phyloP scores from a whole-genome alignment of 2,329 filamentous ascomycete genomes.

The Aspergillus oerlinghausenensis region DNA sequence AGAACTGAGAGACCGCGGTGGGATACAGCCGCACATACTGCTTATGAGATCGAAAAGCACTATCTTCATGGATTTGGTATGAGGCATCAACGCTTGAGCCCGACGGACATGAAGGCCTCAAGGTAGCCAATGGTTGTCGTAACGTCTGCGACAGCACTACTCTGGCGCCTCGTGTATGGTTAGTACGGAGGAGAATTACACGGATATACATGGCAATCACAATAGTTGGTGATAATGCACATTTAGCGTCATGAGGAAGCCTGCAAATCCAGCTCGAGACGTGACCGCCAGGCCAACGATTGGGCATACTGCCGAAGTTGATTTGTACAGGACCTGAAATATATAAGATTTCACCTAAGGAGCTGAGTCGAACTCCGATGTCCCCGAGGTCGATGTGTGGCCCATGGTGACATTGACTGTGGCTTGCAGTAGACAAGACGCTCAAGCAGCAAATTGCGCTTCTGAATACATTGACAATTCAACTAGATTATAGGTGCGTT shows the following conservation, averaged over 20 bases:
- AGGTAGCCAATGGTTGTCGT: slow-evolving; percentile 50
- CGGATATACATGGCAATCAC: slow-evolving; percentile 54
- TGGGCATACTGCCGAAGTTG: background rate
- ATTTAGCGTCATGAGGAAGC: slow-evolving; percentile 39
- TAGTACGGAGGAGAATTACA: background rate
- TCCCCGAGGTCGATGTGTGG: no score
- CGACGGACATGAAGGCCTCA: slow-evolving; percentile 59
- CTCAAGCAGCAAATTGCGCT: no score
- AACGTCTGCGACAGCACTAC: slow-evolving; percentile 47
- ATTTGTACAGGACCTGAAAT: no score
- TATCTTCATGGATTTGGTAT: slow-evolving; percentile 68
- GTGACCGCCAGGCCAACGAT: slow-evolving; percentile 18
- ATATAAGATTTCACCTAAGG: no score
- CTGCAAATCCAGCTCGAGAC: slow-evolving; percentile 22
- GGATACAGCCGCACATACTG: slow-evolving; percentile 55
- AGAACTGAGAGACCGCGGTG: slow-evolving; percentile 60
- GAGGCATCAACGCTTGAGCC: slow-evolving; percentile 59
- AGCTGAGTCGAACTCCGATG: no score
- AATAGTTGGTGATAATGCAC: slow-evolving; percentile 53
- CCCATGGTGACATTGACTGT: no score
- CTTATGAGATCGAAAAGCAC: slow-evolving; percentile 56
- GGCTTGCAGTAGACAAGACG: no score
- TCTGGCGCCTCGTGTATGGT: slow-evolving; percentile 39
- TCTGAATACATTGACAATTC: no score
- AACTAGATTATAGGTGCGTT: no score